phyloP scores from a whole-genome alignment of 768 basidiomycete genomes.

The Mycena maculata region DNA sequence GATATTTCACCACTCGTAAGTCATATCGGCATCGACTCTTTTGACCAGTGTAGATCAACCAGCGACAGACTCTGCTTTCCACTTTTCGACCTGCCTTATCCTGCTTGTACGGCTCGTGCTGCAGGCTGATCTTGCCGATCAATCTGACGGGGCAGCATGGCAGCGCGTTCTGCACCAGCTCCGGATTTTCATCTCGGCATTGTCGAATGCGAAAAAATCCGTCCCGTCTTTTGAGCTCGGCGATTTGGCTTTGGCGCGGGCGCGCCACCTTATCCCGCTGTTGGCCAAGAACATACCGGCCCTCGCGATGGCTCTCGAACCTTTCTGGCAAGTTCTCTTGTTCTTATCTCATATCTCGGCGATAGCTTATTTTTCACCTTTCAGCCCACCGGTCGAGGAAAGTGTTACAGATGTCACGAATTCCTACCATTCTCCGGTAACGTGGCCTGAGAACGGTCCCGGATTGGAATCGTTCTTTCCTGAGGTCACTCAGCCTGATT shows the following conservation, averaged over 20 bases:
- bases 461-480: slow-evolving; percentile 33
- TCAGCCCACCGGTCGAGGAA: slow-evolving; percentile 18
- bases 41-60: background rate
- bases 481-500: slow-evolving; percentile 35
- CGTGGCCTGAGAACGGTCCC: slow-evolving; percentile 33
- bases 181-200: slow-evolving; percentile 31
- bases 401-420: slow-evolving; percentile 3
- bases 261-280: slow-evolving; percentile 32
- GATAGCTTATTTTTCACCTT: background rate
- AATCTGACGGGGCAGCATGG: slow-evolving; percentile 31
- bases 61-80: slow-evolving; percentile 32
- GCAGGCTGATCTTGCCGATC: slow-evolving; percentile 29
- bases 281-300: slow-evolving; percentile 33
- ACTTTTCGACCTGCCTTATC: slow-evolving; percentile 35
- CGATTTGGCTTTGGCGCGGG: slow-evolving; percentile 32
- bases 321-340: slow-evolving; percentile 24
- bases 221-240: slow-evolving; percentile 33
- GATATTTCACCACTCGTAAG: slow-evolving; percentile 33
- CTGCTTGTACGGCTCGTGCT: slow-evolving; percentile 34
- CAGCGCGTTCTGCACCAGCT: slow-evolving; percentile 32
- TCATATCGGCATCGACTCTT: background rate
- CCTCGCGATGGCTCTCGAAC: slow-evolving; percentile 32
- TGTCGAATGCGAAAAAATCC: slow-evolving; percentile 27
- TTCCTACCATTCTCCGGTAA: slow-evolving; percentile 19
- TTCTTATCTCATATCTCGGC: background rate